Conservation (phyloP, 1,284 basidiomycete species). For the Mycena sp. region DNA sequence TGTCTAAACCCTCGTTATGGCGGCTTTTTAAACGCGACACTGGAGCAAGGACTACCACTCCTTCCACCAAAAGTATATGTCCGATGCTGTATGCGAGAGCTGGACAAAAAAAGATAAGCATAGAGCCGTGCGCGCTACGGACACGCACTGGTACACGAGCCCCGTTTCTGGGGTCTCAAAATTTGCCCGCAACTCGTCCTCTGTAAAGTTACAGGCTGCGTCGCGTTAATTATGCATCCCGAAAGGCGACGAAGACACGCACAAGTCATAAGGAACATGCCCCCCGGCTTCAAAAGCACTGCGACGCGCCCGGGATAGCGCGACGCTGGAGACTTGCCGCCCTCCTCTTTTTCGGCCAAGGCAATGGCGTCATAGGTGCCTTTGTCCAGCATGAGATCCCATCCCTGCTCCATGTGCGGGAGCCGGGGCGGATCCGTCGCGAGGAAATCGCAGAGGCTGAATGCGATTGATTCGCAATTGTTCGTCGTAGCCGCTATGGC, state of each 20-base stretch:
- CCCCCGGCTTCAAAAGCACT: conserved; percentile 69
- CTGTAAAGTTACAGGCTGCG: conserved; percentile 89
- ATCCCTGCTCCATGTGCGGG: conserved; percentile 33
- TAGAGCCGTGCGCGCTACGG: background rate
- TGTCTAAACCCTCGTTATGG: background rate
- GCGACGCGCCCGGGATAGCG: conserved; percentile 72
- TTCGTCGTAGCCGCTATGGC: conserved; percentile 59
- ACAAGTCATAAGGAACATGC: conserved; percentile 89
- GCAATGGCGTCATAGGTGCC: conserved; percentile 92
- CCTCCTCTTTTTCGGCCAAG: conserved; percentile 69
- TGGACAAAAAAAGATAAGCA: conserved; percentile 39
- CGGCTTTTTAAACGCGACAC: conserved; percentile 67
- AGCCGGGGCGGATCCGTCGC: conserved; percentile 53
- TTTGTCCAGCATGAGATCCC: conserved; percentile 82
- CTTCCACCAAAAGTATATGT: conserved; percentile 82
- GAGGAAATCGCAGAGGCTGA: conserved; percentile 70
- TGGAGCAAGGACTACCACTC: conserved; percentile 77
- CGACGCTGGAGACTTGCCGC: conserved; percentile 63
- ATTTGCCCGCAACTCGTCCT: conserved; percentile 73
- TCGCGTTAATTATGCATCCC: conserved; percentile 1
- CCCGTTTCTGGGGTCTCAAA: conserved; percentile 64
- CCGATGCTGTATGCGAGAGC: conserved; percentile 76
- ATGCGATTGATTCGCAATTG: conserved; percentile 51
- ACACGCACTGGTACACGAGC: conserved; percentile 68
- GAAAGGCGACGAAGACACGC: conserved; percentile 18